These are phyloP conservation scores for Cynara cardunculus DNA, from an alignment of 129 eudicot genomes.

Conservation along the genomic window DNA sequence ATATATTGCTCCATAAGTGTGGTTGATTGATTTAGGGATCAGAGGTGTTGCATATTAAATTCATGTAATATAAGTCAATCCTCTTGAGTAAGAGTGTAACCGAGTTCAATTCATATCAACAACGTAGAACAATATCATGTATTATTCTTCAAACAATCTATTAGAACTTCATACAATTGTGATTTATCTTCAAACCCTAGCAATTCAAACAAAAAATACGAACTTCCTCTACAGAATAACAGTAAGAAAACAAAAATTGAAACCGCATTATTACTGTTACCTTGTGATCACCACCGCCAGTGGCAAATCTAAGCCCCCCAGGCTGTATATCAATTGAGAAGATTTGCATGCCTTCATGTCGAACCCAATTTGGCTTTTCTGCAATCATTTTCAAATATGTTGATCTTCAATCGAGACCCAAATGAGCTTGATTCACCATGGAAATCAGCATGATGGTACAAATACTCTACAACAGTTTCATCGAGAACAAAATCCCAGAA, in stretches of 20 bases:
- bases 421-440: conserved; percentile 13
- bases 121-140: not conserved
- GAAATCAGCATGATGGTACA: conserved; percentile 14
- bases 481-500: conserved; percentile 23
- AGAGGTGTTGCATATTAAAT: not conserved
- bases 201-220: not conserved
- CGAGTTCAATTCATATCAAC: not conserved
- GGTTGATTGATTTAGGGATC: conserved; percentile 15
- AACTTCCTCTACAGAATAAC: not conserved
- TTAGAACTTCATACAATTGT: not conserved
- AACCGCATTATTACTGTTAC: conserved; percentile 25
- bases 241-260: conserved; percentile 4
- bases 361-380: conserved; percentile 89
- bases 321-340: conserved; percentile 99
- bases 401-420: conserved; percentile 19
- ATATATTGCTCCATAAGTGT: not conserved
- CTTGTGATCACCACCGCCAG: conserved; percentile 99
- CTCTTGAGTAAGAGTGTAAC: not conserved
- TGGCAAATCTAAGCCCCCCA: conserved; percentile 96
- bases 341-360: conserved; percentile 95
- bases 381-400: conserved; percentile 62
- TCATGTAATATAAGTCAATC: conserved; percentile 1
- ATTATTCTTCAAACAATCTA: conserved; percentile 5
- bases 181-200: conserved; percentile 14
- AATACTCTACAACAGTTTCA: conserved; percentile 8